Base-by-base conservation (phyloP, 2,329 filamentous ascomycete species). In the Pseudogymnoascus sp. region DNA sequence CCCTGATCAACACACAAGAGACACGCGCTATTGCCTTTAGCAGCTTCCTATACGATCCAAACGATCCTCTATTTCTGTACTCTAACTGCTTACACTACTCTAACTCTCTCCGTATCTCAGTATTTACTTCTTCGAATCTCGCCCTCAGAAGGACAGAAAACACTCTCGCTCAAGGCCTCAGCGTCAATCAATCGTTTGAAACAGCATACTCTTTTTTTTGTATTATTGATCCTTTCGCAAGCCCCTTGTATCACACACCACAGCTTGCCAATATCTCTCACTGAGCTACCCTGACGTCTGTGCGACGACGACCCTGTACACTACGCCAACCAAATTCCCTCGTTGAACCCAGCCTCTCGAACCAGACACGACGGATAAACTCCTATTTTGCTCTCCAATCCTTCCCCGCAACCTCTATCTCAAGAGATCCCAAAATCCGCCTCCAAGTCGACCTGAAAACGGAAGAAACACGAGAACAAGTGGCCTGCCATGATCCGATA, bases 401-500 rank as follows among this genome's bases (percentile, higher is more conserved):
- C 45, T 29, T 29, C 45, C 45, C 45, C 45, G 21, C 45, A 29
- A 51, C 23, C 45, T 29, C 45, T 7, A 6, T n/a, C 12, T 1
- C 23, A 10, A 10, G 23, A 10, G 8, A 51, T 2, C 21, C 45
- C 21, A 1, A 14, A 23, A 11, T 2, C 21, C 21, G 4, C 42
- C 6, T 26, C 14, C 23, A 29, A 51, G 8, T 51, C 45, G 45
- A 29, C 45, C 45, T 26, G 45, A 29, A 51, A 51, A 51, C 45
- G 45, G 45, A 51, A 29, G 21, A 51, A 51, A 51, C 12, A 23
- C 23, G n/a, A 29, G 42, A 47, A 29, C 23, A 3, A 51, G 23
- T 51, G 45, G 45, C 45, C 45, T 51, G 45, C 23, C 45, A 51
- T 51, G 45, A 51, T 51, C 45, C 45, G 45, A 51, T 51, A 51